Base-by-base conservation (phyloP, 2,329 filamentous ascomycete species). In the Ambrosiella xylebori region DNA sequence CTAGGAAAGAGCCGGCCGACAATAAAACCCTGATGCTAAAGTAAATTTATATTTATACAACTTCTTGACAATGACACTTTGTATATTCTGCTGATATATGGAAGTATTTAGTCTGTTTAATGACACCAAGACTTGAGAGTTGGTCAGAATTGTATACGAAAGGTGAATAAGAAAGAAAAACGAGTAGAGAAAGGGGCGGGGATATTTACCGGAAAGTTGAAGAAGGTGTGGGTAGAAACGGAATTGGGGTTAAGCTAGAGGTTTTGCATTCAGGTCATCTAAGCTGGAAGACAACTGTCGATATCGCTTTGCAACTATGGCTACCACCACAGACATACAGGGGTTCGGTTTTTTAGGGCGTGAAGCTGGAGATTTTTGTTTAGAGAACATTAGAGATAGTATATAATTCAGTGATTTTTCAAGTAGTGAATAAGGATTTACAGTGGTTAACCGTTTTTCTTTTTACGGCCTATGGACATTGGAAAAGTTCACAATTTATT, bases 101-200 rank as follows among this genome's bases (percentile, higher is more conserved):
- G 27, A 27, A 27, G 27, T 4, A 27, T 27, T 27, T 27, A 27
- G 27, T 27, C 27, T 3, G 3, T 27, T 27, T 3, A 27, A 5
- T 27, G 2, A 27, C 3, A 27, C 27, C 27, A 27, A 27, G 27
- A 27, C 27, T 27, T 27, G 4, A 3, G 27, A 27, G 4, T 27
- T 27, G 3, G 27, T 4, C 27, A 27, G 4, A 27, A 27, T 27
- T 27, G 27, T 27, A 27, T 27, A 27, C 27, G 5, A 27, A 27
- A 27, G 27, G 27, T 27, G 39, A 44, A 41, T 19, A 37, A 50
- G 40, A 50, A 12, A 13, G 49, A 52, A 57, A 40, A 38, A 13
- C 13, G 50, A 57, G 45, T 45, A 52, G 47, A 36, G 17, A 53
- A 57, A 49, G 44, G 44, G 45, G 55, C 5, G 36, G 50, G 36